phyloP scores from a whole-genome alignment of 2,329 filamentous ascomycete species.

The Neofusicoccum kwambonambiense region DNA sequence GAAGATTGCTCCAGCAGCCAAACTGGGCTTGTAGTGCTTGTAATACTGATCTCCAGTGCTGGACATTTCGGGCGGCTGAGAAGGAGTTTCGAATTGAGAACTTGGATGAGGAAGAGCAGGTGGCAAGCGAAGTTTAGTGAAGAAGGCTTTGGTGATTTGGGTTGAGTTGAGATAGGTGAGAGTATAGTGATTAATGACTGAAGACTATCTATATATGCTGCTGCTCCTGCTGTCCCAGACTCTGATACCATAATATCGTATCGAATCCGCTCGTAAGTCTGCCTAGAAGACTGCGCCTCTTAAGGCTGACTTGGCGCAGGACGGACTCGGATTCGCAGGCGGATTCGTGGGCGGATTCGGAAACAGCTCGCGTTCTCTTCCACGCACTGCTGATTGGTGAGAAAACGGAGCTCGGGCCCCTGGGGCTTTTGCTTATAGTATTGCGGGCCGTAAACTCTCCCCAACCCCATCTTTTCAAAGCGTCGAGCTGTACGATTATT shows the following conservation, averaged over 20 bases:
- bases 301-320: background rate
- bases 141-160: no score
- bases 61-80: no score
- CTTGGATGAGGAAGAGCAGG: no score
- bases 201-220: no score
- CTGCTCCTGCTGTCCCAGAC: no score
- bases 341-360: background rate
- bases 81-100: no score
- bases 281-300: background rate
- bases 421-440: background rate
- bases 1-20: constrained; percentile 30
- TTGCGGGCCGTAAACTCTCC: background rate
- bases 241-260: no score
- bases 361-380: background rate
- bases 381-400: background rate
- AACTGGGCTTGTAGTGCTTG: constrained; percentile 27
- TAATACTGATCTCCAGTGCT: no score
- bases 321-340: background rate
- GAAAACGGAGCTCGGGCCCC: background rate
- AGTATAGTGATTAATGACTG: no score
- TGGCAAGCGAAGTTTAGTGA: no score
- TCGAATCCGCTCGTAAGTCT: background rate
- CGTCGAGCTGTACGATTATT: no score
- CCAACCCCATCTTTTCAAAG: background rate
- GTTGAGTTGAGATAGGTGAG: no score